Conservation (phyloP, 257 asterid species). For the Paraleonurus japonicus region DNA sequence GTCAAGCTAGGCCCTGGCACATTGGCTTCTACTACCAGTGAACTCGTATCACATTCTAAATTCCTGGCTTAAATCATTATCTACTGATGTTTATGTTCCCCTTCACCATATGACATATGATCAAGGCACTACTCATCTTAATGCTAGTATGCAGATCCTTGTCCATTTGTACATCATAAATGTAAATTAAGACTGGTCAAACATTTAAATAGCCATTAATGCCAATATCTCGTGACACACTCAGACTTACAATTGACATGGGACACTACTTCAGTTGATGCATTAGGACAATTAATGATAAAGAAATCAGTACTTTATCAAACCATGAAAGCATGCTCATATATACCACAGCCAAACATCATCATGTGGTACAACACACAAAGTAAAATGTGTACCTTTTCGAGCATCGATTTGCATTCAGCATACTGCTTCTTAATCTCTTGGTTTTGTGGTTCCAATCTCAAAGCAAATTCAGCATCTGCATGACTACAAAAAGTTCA, state of each 20-base stretch:
- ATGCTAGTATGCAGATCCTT: neutral
- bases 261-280: neutral
- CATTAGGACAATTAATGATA: neutral
- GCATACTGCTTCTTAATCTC: conserved; percentile 86
- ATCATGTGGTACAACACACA: neutral
- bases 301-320: neutral
- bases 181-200: neutral
- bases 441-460: conserved; percentile 89
- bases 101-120: conserved; percentile 1
- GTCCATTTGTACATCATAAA: neutral
- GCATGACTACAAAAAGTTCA: conserved; percentile 35
- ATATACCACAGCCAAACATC: neutral
- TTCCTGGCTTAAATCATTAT: neutral
- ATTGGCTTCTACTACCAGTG: too few species aligned
- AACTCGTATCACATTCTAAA: neutral
- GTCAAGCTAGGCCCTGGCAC: neutral
- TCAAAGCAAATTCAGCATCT: conserved; percentile 91
- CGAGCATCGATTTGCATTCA: conserved; percentile 69
- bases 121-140: conserved; percentile 5
- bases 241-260: conserved; percentile 2
- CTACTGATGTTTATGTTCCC: neutral
- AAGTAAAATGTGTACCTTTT: conserved; percentile 49
- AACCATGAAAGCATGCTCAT: neutral
- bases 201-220: neutral
- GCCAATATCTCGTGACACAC: neutral